A percentile compares a stretch with the other conserved stretches of the same genome.
Evolutionary conservation across 208 protist genomes (phyloP).

Genomic region (Trypanosoma boissoni): DNA sequence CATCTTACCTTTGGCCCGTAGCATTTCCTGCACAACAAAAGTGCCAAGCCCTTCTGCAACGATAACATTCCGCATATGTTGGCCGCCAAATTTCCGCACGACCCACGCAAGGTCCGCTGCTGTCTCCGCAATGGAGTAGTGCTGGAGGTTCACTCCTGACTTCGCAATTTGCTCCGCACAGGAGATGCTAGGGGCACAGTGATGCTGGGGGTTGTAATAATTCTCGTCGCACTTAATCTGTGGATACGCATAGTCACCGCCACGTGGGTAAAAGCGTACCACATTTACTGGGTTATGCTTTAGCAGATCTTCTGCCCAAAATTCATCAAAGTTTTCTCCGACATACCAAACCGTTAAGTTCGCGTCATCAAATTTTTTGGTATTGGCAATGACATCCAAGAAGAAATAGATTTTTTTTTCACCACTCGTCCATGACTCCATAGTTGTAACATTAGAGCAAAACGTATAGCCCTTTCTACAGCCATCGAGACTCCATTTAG

Average conservation of each 20-base stretch:
- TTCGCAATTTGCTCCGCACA: conserved; percentile 33
- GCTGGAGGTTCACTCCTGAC: conserved; percentile 24
- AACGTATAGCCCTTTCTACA: conserved; percentile 27
- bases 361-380: conserved; percentile 3
- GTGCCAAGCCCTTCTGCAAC: conserved; percentile 43
- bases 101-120: conserved; percentile 45
- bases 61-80: conserved; percentile 36
- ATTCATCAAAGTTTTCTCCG: conserved; percentile 28
- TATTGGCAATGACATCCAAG: conserved; percentile 23
- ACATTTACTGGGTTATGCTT: conserved; percentile 36
- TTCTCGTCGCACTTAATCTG: conserved; percentile 21
- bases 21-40: conserved; percentile 34
- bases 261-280: conserved; percentile 48
- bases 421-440: conserved; percentile 27
- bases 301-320: conserved; percentile 22
- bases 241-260: conserved; percentile 28
- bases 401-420: conserved; percentile 29
- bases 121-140: conserved; percentile 34
- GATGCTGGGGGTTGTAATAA: neutral
- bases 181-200: conserved; percentile 34
- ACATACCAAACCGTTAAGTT: conserved; percentile 49
- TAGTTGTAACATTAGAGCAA: conserved; percentile 44
- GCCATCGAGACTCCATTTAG: conserved; percentile 23
- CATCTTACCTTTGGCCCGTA: conserved; percentile 14
- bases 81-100: conserved; percentile 28